These are phyloP conservation scores for Magnusiomyces suaveolens DNA, from an alignment of 1,139 yeast species.

Conservation along the genomic window DNA sequence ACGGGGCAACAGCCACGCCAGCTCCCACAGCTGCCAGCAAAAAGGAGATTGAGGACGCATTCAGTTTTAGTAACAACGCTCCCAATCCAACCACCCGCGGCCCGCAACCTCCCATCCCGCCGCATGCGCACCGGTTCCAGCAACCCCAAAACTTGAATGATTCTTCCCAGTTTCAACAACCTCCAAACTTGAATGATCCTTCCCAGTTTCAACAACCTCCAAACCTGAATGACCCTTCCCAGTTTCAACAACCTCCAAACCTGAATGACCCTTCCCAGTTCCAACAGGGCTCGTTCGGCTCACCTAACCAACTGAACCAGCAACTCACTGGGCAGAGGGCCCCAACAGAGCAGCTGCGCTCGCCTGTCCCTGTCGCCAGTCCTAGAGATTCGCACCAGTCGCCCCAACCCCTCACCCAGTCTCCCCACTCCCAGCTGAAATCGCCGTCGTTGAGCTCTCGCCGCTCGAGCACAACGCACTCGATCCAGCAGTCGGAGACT, in stretches of 20 bases:
- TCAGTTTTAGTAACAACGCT: no score
- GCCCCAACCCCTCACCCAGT: not conserved
- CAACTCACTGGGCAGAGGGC: no score
- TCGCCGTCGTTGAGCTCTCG: not conserved
- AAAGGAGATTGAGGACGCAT: slow-evolving; percentile 12
- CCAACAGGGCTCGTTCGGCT: not conserved
- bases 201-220: not conserved
- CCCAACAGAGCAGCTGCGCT: not conserved
- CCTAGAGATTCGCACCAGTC: not conserved
- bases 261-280: not conserved
- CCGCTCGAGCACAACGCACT: not conserved
- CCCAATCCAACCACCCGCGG: no score
- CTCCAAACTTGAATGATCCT: not conserved
- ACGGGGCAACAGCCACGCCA: not conserved
- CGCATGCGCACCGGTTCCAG: not conserved
- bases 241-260: not conserved
- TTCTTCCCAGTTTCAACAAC: not conserved
- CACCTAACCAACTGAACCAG: not conserved
- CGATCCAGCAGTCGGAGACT: not conserved
- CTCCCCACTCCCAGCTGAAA: not conserved
- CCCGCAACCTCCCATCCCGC: not conserved
- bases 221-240: not conserved
- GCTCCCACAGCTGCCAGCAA: not conserved
- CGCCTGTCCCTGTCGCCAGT: not conserved
- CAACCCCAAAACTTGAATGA: not conserved